Conservation (phyloP, 139 green algal species). For the Closterium sp. region DNA sequence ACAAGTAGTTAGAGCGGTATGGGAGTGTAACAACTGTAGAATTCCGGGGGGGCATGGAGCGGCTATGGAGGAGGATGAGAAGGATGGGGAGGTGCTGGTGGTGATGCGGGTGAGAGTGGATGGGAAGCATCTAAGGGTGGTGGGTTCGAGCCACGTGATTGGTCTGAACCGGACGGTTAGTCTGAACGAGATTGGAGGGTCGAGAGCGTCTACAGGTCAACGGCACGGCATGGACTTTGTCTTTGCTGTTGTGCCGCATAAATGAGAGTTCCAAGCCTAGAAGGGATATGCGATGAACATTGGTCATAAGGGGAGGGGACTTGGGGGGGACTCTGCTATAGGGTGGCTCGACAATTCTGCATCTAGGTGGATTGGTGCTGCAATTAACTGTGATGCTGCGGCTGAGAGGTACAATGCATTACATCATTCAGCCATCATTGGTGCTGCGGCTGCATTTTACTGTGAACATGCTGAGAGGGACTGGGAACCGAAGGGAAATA, state of each 20-base stretch:
- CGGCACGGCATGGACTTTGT: neutral
- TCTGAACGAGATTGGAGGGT: neutral
- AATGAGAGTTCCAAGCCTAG: no score
- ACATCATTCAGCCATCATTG: no score
- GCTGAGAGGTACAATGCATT: no score
- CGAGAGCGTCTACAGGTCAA: neutral
- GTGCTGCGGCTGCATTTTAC: no score
- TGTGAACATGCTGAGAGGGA: no score
- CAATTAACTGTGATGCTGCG: no score
- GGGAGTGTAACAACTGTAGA: neutral
- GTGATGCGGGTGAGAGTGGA: neutral
- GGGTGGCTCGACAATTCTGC: no score
- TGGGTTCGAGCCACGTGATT: neutral
- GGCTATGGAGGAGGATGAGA: neutral
- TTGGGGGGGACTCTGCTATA: no score
- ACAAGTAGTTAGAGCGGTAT: neutral
- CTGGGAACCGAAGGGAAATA: no score
- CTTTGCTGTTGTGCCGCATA: neutral
- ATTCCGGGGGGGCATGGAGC: neutral
- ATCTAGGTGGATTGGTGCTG: no score
- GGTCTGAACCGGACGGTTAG: neutral
- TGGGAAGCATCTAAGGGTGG: neutral
- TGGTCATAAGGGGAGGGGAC: no score
- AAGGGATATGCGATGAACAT: no score
- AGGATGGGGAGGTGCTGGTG: neutral